Evolutionary conservation across 2,329 filamentous ascomycete genomes (phyloP).

Genomic region (Phoma herbarum): DNA sequence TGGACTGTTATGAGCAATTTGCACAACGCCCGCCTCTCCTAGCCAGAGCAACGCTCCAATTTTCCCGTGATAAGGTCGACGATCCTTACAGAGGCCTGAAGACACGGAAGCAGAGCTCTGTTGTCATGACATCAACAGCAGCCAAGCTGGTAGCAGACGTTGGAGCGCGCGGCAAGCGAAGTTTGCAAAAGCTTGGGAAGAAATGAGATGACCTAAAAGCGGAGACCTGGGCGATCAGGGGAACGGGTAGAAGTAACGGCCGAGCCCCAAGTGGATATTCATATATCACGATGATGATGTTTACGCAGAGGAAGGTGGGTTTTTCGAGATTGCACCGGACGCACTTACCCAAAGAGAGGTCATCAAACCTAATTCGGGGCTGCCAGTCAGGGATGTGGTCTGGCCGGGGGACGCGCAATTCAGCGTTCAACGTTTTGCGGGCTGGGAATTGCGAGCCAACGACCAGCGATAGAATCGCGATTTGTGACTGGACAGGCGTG

Average conservation of each 20-base stretch:
- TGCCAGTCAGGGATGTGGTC: constrained; percentile 11
- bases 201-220: constrained; percentile 24
- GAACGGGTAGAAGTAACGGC: constrained; percentile 19
- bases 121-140: constrained; percentile 14
- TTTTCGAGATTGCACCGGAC: constrained; percentile 19
- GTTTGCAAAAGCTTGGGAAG: constrained; percentile 18
- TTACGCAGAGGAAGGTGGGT: constrained; percentile 18
- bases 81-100: constrained; percentile 2
- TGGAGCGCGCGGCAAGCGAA: constrained; percentile 17
- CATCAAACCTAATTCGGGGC: constrained; percentile 9
- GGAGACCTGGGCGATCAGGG: constrained; percentile 21
- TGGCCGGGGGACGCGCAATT: constrained; percentile 20
- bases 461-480: constrained; percentile 7
- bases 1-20: constrained; percentile 10
- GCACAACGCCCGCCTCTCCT: constrained; percentile 3
- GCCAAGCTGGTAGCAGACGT: constrained; percentile 1
- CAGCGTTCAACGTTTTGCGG: constrained; percentile 18
- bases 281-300: constrained; percentile 20
- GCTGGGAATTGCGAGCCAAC: constrained; percentile 13
- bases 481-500: constrained; percentile 13
- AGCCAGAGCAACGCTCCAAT: constrained; percentile 1
- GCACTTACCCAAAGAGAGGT: constrained; percentile 16
- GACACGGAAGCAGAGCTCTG: not conserved
- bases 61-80: constrained; percentile 1
- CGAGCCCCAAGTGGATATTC: constrained; percentile 17